A percentile compares a stretch with the other conserved stretches of the same genome.
These are phyloP conservation scores for Pseudogymnoascus sp. DNA, from an alignment of 2,329 filamentous ascomycete genomes.

Conservation along the genomic window DNA sequence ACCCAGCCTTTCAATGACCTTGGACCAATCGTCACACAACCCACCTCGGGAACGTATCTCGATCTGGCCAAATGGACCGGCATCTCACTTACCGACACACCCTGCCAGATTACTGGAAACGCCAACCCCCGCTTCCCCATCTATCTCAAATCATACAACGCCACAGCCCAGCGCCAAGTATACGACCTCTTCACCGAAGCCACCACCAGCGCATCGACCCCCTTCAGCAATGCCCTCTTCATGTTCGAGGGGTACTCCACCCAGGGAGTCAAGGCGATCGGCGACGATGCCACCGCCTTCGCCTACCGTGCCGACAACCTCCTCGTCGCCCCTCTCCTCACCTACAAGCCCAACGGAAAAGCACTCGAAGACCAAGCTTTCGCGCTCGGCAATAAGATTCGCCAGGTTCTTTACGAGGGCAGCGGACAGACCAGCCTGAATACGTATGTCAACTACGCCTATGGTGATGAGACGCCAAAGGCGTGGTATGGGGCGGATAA, in stretches of 20 bases:
- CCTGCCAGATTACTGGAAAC: slow-evolving; percentile 21
- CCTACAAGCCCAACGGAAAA: slow-evolving; percentile 28
- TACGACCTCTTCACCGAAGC: slow-evolving; percentile 28
- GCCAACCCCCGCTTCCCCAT: slow-evolving; percentile 20
- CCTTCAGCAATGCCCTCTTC: slow-evolving; percentile 37
- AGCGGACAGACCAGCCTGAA: slow-evolving; percentile 29
- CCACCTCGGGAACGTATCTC: slow-evolving; percentile 34
- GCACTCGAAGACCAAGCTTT: slow-evolving; percentile 29
- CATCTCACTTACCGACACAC: slow-evolving; percentile 33
- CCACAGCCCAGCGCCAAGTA: slow-evolving; percentile 12
- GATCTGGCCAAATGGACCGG: slow-evolving; percentile 38
- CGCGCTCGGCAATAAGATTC: slow-evolving; percentile 31
- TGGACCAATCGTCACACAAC: slow-evolving; percentile 29
- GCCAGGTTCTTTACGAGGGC: slow-evolving; percentile 30
- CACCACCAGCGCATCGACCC: slow-evolving; percentile 21
- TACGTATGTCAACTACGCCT: slow-evolving; percentile 45
- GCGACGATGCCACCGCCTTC: slow-evolving; percentile 34
- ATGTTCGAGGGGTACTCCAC: slow-evolving; percentile 49
- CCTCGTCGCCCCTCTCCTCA: slow-evolving; percentile 32
- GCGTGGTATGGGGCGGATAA: slow-evolving; percentile 41
- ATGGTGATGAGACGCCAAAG: slow-evolving; percentile 36
- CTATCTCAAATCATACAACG: slow-evolving; percentile 18
- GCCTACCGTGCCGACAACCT: slow-evolving; percentile 39
- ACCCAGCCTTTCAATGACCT: slow-evolving; percentile 37
- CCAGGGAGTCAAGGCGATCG: slow-evolving; percentile 35